Percentiles rank a stretch among this genome's conserved stretches.
Evolutionary conservation across 2,329 filamentous ascomycete species (phyloP).

Genomic region (Fusarium sp.): DNA sequence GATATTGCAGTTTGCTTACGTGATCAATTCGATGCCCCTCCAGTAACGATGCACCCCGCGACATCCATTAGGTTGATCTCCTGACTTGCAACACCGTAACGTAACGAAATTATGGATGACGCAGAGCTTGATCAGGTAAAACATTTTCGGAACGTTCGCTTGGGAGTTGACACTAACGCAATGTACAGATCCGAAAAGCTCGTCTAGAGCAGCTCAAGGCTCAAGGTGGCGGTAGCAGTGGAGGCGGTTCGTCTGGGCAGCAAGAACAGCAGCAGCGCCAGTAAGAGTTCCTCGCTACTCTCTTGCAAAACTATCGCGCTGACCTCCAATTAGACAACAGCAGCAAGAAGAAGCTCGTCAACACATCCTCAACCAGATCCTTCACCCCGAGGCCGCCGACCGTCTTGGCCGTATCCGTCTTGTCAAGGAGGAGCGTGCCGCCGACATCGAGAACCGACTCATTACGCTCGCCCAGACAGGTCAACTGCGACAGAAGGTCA

Average conservation of each 20-base stretch:
- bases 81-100: slow-evolving; percentile 23
- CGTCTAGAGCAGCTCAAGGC: slow-evolving; percentile 93
- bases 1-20: background rate
- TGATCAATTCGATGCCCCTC: slow-evolving; percentile 45
- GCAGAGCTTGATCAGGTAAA: slow-evolving; percentile 57
- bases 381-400: slow-evolving; percentile 92
- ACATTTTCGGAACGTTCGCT: background rate
- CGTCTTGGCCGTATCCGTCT: slow-evolving; percentile 93
- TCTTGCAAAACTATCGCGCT: background rate
- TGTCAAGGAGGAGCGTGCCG: slow-evolving; percentile 91
- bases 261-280: slow-evolving; percentile 71
- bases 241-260: slow-evolving; percentile 54
- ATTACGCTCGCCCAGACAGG: slow-evolving; percentile 91
- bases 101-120: slow-evolving; percentile 54
- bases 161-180: background rate
- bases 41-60: slow-evolving; percentile 35
- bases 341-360: slow-evolving; percentile 76
- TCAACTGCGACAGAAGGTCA: slow-evolving; percentile 88
- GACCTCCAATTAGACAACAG: slow-evolving; percentile 48
- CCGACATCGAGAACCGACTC: slow-evolving; percentile 90
- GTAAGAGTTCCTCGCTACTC: slow-evolving; percentile 31
- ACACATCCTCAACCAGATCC: slow-evolving; percentile 88
- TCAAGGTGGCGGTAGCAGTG: slow-evolving; percentile 65
- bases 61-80: slow-evolving; percentile 34
- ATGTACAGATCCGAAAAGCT: slow-evolving; percentile 82